phyloP scores from a whole-genome alignment of 2,329 filamentous ascomycete species.

The Helicocarpus griseus region DNA sequence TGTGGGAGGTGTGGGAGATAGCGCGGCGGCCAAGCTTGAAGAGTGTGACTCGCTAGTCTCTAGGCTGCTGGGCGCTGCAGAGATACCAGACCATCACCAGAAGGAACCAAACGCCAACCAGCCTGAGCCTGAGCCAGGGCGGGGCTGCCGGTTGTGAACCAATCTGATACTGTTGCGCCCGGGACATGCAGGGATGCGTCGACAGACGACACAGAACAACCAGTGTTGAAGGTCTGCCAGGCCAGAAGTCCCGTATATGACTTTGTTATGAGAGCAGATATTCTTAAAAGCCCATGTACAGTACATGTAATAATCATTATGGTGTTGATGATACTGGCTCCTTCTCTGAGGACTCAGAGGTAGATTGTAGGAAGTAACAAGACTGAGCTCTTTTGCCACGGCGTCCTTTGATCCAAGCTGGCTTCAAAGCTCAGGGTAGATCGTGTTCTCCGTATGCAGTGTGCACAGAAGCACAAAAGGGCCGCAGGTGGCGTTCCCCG shows the following conservation, averaged over 20 bases:
- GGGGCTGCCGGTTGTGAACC: neutral
- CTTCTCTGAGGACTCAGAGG: too few species aligned
- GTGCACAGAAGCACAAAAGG: neutral
- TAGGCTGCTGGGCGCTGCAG: conserved; percentile 9
- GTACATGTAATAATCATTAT: too few species aligned
- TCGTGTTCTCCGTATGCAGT: too few species aligned
- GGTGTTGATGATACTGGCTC: too few species aligned
- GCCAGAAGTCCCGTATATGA: too few species aligned
- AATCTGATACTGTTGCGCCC: conserved; percentile 3
- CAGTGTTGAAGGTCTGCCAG: neutral
- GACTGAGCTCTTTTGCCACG: too few species aligned
- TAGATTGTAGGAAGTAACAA: too few species aligned
- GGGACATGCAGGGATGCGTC: neutral
- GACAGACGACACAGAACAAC: neutral
- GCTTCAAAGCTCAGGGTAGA: too few species aligned
- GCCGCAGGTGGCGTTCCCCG: neutral
- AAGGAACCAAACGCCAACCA: neutral
- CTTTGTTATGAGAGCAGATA: too few species aligned
- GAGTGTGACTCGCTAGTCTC: conserved; percentile 4
- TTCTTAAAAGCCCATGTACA: too few species aligned
- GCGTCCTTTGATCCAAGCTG: too few species aligned
- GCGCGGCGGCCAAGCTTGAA: conserved; percentile 3
- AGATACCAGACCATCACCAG: conserved; percentile 6
- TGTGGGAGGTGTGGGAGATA: conserved; percentile 2
- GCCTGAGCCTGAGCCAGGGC: neutral